Evolutionary conservation across 2,329 filamentous ascomycete species (phyloP).

Genomic region (Fusarium temperatum): DNA sequence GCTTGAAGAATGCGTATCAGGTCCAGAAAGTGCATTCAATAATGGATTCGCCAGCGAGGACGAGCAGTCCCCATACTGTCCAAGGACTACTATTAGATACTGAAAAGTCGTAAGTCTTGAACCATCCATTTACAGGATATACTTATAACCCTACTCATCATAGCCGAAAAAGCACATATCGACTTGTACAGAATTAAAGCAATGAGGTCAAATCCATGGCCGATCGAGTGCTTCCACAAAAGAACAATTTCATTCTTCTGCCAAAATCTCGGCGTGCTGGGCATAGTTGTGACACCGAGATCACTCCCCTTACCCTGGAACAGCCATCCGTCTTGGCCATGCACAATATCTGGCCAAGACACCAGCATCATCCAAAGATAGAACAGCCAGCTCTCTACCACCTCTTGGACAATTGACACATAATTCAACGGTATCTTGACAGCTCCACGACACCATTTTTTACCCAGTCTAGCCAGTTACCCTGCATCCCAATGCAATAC

Average conservation of each 20-base stretch:
- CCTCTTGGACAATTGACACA: neutral
- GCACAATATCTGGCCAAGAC: slow-evolving; percentile 3
- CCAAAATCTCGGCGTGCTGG: neutral
- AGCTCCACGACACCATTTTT: neutral
- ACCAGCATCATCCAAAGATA: neutral
- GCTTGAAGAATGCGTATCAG: too few species aligned
- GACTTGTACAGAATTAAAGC: neutral
- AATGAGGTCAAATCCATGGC: neutral
- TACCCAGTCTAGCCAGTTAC: too few species aligned
- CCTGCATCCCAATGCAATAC: too few species aligned
- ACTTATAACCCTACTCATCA: neutral
- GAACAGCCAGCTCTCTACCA: neutral
- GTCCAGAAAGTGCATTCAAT: neutral
- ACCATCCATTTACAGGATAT: neutral
- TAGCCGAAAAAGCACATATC: rapidly evolving
- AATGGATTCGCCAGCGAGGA: neutral
- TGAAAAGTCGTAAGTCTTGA: too few species aligned
- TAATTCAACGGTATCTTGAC: neutral
- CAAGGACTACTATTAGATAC: neutral
- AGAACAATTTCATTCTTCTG: neutral
- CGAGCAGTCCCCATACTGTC: neutral
- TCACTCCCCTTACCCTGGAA: neutral
- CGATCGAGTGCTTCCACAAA: neutral
- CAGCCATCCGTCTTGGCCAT: neutral
- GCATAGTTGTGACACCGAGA: neutral